Conservation (phyloP, 352 stramenopile species). For the Thraustochytrium sp. region DNA sequence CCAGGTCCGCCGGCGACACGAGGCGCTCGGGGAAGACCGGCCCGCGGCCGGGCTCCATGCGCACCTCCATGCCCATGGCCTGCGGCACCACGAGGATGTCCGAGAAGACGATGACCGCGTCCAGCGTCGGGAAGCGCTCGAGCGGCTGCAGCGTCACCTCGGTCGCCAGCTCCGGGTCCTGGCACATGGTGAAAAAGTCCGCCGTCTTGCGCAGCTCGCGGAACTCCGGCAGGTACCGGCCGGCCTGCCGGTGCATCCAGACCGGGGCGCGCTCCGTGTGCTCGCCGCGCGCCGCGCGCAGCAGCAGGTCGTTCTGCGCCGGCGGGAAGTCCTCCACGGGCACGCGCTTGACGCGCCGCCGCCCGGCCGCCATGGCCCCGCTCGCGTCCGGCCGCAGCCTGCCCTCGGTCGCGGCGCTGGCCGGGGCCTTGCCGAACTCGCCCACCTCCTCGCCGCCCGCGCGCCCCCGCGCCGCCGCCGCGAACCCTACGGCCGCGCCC, state of each 20-base stretch:
- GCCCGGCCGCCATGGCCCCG: background rate
- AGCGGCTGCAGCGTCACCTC: slow-evolving; percentile 96
- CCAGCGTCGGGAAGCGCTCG: slow-evolving; percentile 80
- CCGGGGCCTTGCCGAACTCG: slow-evolving; percentile 1
- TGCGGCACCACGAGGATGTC: slow-evolving; percentile 97
- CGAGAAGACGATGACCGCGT: slow-evolving; percentile 97
- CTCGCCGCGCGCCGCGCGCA: slow-evolving; percentile 31
- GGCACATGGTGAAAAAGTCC: slow-evolving; percentile 71
- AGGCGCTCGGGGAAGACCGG: slow-evolving; percentile 63
- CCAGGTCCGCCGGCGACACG: slow-evolving; percentile 22
- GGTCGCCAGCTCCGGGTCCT: slow-evolving; percentile 61
- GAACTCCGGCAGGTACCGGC: slow-evolving; percentile 81
- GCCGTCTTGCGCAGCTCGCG: slow-evolving; percentile 69
- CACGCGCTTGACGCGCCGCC: slow-evolving; percentile 16
- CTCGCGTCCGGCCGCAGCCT: slow-evolving; percentile 15
- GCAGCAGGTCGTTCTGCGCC: slow-evolving; percentile 29
- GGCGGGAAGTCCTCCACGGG: slow-evolving; percentile 10
- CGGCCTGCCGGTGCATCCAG: slow-evolving; percentile 96
- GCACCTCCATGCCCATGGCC: slow-evolving; percentile 90
- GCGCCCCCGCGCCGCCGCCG: background rate
- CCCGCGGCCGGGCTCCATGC: slow-evolving; percentile 87
- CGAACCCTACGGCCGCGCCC: background rate
- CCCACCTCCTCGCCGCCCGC: background rate
- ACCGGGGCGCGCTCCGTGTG: slow-evolving; percentile 67
- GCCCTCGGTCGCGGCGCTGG: background rate